Conservation (phyloP, 1,284 basidiomycete species). For the Sutorius eximius region DNA sequence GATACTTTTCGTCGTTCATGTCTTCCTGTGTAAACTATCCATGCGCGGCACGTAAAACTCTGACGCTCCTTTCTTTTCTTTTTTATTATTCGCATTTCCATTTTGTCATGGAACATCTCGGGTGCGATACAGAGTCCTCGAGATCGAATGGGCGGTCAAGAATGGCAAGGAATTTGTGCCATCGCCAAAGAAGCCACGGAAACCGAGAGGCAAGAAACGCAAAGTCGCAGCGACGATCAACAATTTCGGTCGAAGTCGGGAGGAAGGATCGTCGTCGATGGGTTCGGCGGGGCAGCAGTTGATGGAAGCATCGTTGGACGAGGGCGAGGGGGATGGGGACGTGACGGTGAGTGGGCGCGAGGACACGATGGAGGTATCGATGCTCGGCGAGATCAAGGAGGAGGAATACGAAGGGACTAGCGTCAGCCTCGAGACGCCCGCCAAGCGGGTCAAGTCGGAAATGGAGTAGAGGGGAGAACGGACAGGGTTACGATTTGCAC, state of each 20-base stretch:
- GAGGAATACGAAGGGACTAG: slow-evolving; percentile 30
- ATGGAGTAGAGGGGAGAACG: slow-evolving; percentile 9
- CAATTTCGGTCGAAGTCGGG: slow-evolving; percentile 12
- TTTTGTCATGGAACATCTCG: neutral
- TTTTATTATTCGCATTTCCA: neutral
- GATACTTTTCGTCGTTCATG: slow-evolving; percentile 61
- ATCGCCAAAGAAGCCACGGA: slow-evolving; percentile 57
- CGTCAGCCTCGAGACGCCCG: slow-evolving; percentile 21
- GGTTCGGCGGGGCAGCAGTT: neutral
- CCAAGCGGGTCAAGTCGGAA: slow-evolving; percentile 28
- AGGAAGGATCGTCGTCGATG: slow-evolving; percentile 18
- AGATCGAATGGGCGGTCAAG: slow-evolving; percentile 70
- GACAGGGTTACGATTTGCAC: neutral
- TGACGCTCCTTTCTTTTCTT: slow-evolving; percentile 23
- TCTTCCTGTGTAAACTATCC: slow-evolving; percentile 54
- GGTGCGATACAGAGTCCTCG: slow-evolving; percentile 58
- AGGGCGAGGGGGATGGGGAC: slow-evolving; percentile 22
- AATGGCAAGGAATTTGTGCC: slow-evolving; percentile 57
- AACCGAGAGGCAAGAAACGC: slow-evolving; percentile 37
- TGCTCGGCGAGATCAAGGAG: slow-evolving; percentile 23
- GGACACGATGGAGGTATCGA: slow-evolving; percentile 16
- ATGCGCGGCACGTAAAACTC: slow-evolving; percentile 20
- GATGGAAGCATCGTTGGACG: slow-evolving; percentile 13
- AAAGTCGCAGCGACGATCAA: slow-evolving; percentile 25
- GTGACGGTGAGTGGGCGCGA: slow-evolving; percentile 14